Percentiles rank a stretch among this genome's conserved stretches.
phyloP scores from a whole-genome alignment of 495 filamentous ascomycete genomes.

The Neurospora hispaniola region DNA sequence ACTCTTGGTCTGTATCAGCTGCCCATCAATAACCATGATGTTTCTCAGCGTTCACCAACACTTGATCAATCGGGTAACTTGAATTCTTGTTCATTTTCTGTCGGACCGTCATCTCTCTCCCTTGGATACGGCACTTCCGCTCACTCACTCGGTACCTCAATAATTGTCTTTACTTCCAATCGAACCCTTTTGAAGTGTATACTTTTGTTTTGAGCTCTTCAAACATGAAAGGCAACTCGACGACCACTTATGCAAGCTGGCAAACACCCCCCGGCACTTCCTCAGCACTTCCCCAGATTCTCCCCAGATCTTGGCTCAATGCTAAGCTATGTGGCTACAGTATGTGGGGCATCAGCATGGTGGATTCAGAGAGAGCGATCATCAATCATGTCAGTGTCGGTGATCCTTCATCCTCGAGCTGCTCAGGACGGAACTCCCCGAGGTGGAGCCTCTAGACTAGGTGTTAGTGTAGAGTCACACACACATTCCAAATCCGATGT shows the following conservation, averaged over 20 bases:
- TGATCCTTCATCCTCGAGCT: not conserved
- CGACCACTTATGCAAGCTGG: not conserved
- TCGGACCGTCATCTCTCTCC: no score
- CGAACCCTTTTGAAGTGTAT: not conserved
- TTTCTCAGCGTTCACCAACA: no score
- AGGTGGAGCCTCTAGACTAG: not conserved
- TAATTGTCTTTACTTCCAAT: no score
- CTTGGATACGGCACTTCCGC: no score
- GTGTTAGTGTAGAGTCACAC: no score
- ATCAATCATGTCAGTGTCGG: not conserved
- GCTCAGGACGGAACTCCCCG: not conserved
- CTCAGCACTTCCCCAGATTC: not conserved
- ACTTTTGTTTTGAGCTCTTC: not conserved
- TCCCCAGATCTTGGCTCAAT: not conserved
- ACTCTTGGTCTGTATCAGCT: no score
- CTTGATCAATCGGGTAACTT: no score
- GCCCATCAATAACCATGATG: no score
- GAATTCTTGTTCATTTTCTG: no score
- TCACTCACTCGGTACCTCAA: no score
- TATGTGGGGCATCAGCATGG: not conserved
- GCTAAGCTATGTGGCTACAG: not conserved
- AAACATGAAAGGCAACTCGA: not conserved
- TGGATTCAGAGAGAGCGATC: not conserved
- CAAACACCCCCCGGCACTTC: not conserved
- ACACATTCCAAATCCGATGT: no score